phyloP scores from a whole-genome alignment of 805 yeast genomes.

The Wickerhamomyces subpelliculosus region DNA sequence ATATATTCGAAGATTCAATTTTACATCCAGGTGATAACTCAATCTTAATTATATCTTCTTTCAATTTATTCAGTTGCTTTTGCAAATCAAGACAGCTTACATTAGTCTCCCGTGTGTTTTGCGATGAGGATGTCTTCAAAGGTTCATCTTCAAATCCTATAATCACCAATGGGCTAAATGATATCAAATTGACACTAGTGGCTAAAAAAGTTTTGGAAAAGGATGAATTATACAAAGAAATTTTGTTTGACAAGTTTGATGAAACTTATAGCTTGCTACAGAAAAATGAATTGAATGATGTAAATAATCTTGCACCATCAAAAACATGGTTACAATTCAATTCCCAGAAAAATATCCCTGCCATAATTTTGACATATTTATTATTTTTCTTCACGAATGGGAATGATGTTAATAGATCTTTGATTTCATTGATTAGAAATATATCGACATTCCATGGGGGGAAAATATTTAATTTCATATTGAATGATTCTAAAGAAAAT shows the following conservation, averaged over 20 bases:
- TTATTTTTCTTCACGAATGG: conserved; percentile 16
- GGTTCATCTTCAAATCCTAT: not conserved
- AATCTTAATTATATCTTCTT: not conserved
- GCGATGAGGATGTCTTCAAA: not conserved
- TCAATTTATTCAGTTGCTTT: not conserved
- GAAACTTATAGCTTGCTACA: not conserved
- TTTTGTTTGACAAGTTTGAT: not conserved
- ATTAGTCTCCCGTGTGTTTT: not conserved
- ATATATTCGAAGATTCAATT: too few relatives aligned
- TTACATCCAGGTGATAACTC: not conserved
- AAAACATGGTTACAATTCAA: conserved; percentile 1
- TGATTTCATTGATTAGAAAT: conserved; percentile 7
- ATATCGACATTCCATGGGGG: conserved; percentile 1
- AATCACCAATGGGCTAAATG: not conserved
- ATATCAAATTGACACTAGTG: not conserved
- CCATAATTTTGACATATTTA: not conserved
- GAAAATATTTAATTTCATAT: conserved; percentile 4
- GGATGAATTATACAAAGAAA: not conserved
- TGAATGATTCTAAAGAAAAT: not conserved
- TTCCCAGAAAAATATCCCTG: not conserved
- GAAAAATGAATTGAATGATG: not conserved
- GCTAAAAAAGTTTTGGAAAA: not conserved
- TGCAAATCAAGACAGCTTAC: not conserved
- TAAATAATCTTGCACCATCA: not conserved
- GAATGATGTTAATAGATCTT: conserved; percentile 4